Evolutionary conservation across 2,329 filamentous ascomycete species (phyloP).

Genomic region (Alternaria atra): DNA sequence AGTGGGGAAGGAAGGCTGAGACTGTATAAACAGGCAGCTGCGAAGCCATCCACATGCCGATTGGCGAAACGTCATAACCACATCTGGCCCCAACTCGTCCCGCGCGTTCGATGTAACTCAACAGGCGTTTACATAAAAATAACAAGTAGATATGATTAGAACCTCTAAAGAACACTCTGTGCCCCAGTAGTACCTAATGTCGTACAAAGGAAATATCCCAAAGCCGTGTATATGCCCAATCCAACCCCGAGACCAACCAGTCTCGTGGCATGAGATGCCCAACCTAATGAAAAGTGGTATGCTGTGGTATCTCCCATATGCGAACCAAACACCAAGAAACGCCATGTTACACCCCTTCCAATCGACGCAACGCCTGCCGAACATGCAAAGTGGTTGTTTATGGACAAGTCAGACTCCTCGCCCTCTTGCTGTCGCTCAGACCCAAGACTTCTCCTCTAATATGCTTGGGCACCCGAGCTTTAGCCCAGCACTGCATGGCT

Average conservation of each 20-base stretch:
- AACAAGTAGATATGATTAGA: slow-evolving; percentile 2
- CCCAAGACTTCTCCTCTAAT: slow-evolving; percentile 37
- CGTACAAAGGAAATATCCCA: slow-evolving; percentile 11
- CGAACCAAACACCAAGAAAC: slow-evolving; percentile 12
- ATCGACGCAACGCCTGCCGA: neutral
- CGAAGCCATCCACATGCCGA: neutral
- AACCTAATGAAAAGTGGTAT: slow-evolving; percentile 11
- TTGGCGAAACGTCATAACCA: neutral
- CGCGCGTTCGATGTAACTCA: neutral
- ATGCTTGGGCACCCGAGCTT: slow-evolving; percentile 37
- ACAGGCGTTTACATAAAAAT: neutral
- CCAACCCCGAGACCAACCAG: neutral
- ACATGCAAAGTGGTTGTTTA: slow-evolving; percentile 12
- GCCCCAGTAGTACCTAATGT: slow-evolving; percentile 8
- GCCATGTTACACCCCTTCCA: neutral
- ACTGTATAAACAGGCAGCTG: neutral
- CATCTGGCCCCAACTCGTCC: neutral
- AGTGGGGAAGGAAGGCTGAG: neutral
- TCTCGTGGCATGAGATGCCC: neutral
- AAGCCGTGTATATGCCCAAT: neutral
- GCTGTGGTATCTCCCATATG: slow-evolving; percentile 26
- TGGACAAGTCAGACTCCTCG: slow-evolving; percentile 45
- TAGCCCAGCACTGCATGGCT: slow-evolving; percentile 55
- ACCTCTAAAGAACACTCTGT: neutral
- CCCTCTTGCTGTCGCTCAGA: slow-evolving; percentile 25